phyloP scores from a whole-genome alignment of 495 filamentous ascomycete genomes.

The Umbilicaria muhlenbergii region DNA sequence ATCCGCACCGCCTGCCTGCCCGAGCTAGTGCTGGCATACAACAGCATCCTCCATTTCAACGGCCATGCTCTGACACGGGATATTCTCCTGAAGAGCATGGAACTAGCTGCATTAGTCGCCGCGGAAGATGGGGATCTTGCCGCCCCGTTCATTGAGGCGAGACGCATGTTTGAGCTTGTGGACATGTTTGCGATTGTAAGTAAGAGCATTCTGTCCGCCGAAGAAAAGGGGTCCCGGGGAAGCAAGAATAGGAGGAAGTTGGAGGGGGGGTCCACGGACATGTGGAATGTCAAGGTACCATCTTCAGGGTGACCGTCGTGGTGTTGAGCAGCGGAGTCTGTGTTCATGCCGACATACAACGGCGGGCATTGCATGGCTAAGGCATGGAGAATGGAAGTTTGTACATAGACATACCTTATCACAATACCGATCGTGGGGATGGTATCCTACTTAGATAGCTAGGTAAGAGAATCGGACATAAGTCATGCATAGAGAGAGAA shows the following conservation, averaged over 20 bases:
- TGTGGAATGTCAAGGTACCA: slow-evolving; percentile 29
- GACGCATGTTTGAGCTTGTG: slow-evolving; percentile 64
- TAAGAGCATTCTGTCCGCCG: slow-evolving; percentile 53
- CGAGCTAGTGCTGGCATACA: slow-evolving; percentile 67
- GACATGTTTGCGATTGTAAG: slow-evolving; percentile 57
- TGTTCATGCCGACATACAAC: too few relatives aligned
- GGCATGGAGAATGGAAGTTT: too few relatives aligned
- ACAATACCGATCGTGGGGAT: too few relatives aligned
- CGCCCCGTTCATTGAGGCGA: slow-evolving; percentile 43
- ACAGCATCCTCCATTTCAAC: slow-evolving; percentile 53
- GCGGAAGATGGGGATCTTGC: slow-evolving; percentile 48
- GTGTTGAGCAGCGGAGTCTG: too few relatives aligned
- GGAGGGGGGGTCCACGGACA: slow-evolving; percentile 26
- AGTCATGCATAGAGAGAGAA: too few relatives aligned
- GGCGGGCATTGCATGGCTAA: too few relatives aligned
- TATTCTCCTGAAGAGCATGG: slow-evolving; percentile 59
- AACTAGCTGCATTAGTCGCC: slow-evolving; percentile 52
- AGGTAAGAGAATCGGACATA: too few relatives aligned
- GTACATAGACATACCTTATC: too few relatives aligned
- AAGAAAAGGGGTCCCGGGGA: slow-evolving; percentile 25
- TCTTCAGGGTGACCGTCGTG: too few relatives aligned
- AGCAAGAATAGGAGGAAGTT: slow-evolving; percentile 33
- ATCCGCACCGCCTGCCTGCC: slow-evolving; percentile 66
- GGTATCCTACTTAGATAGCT: too few relatives aligned
- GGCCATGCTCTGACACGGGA: slow-evolving; percentile 48